phyloP scores from a whole-genome alignment of 2,329 filamentous ascomycete species.

The Polytolypa hystricis region DNA sequence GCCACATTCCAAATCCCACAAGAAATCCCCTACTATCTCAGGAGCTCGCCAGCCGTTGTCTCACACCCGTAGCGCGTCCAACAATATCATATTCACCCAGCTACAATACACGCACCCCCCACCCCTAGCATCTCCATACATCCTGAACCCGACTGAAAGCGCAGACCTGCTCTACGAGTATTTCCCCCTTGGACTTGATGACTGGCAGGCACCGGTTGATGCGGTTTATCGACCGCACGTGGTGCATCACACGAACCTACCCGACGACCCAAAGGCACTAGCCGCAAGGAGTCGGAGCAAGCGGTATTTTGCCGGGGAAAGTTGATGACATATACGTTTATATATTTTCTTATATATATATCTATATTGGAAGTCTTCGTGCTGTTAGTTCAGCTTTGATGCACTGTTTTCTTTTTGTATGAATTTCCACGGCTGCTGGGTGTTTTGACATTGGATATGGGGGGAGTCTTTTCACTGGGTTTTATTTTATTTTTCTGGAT shows the following conservation, averaged over 20 bases:
- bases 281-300: constrained; percentile 56
- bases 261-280: constrained; percentile 58
- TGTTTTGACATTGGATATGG: no score
- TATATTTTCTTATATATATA: not conserved
- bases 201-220: constrained; percentile 84
- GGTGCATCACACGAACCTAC: constrained; percentile 71
- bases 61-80: constrained; percentile 16
- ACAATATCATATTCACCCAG: constrained; percentile 22
- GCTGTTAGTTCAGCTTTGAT: no score
- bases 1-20: constrained; percentile 9
- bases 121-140: constrained; percentile 45
- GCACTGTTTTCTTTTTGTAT: no score
- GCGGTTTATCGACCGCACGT: constrained; percentile 86
- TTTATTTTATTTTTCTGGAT: no score
- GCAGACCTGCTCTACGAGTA: constrained; percentile 87
- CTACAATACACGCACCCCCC: constrained; percentile 14
- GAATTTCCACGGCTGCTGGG: no score
- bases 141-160: constrained; percentile 47
- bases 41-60: constrained; percentile 20
- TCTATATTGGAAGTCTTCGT: not conserved
- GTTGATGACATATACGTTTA: no score
- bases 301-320: constrained; percentile 52
- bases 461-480: no score
- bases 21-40: constrained; percentile 23
- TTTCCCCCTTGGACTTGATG: constrained; percentile 80